phyloP scores from a whole-genome alignment of 371 early-diverging fungal species.

The Chytridium lagenaria region DNA sequence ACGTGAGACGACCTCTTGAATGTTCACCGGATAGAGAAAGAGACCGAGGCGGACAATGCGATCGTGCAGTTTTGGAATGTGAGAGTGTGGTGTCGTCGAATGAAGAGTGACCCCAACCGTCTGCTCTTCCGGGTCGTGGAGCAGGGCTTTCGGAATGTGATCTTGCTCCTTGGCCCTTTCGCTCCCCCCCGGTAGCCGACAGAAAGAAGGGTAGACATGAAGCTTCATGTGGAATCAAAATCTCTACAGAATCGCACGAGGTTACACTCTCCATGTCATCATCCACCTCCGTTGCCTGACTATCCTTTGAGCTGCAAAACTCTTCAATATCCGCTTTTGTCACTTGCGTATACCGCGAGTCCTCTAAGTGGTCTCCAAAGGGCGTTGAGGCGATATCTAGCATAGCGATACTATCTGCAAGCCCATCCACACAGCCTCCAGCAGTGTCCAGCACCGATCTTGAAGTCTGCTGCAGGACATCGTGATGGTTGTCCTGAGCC shows the following conservation, averaged over 20 bases:
- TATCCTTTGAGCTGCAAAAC: neutral
- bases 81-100: neutral
- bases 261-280: slow-evolving; percentile 18
- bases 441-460: too few relatives aligned
- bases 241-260: slow-evolving; percentile 3
- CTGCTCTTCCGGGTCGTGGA: neutral
- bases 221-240: slow-evolving; percentile 8
- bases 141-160: slow-evolving; percentile 9
- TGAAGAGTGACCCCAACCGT: neutral
- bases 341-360: neutral
- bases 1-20: neutral
- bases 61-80: neutral
- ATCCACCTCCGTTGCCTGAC: neutral
- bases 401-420: neutral
- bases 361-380: neutral
- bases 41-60: neutral
- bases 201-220: slow-evolving; percentile 8
- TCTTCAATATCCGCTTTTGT: too few relatives aligned
- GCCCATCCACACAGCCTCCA: neutral
- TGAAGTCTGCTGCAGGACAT: too few relatives aligned
- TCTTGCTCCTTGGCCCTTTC: neutral
- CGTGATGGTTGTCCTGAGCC: neutral
- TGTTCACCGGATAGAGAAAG: neutral
- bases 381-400: neutral
- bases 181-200: neutral